phyloP scores from a whole-genome alignment of 352 stramenopile species.

The Globisporangium megalacanthum region DNA sequence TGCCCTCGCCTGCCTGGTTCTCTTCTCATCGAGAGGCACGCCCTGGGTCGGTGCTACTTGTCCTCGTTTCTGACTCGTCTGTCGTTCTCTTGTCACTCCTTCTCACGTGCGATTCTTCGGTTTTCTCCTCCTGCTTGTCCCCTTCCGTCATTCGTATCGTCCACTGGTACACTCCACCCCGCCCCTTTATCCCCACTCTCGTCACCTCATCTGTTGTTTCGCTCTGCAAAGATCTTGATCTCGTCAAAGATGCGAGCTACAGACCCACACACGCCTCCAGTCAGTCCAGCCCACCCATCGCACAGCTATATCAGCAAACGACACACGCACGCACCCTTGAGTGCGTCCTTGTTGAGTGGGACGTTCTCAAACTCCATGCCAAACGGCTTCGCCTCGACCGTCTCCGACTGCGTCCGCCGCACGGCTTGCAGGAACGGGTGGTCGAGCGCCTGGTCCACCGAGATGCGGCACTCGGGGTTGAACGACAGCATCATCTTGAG shows the following conservation, averaged over 20 bases:
- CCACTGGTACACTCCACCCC: conserved; percentile 2
- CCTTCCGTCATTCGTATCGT: neutral
- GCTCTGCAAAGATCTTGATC: conserved; percentile 77
- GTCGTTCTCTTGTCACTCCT: neutral
- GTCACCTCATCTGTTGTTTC: conserved; percentile 51
- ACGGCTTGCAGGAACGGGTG: conserved; percentile 83
- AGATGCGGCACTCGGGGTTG: conserved; percentile 79
- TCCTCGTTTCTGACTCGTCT: neutral
- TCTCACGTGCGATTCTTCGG: neutral
- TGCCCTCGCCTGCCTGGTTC: conserved; percentile 1
- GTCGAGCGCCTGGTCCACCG: conserved; percentile 76
- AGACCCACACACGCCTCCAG: conserved; percentile 8
- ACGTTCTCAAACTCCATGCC: conserved; percentile 89
- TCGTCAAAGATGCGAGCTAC: conserved; percentile 83
- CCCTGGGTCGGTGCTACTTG: neutral
- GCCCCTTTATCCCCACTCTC: neutral
- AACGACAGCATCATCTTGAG: conserved; percentile 84
- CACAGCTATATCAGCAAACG: neutral
- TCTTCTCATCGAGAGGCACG: conserved; percentile 14
- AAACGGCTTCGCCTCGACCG: conserved; percentile 70
- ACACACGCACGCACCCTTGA: conserved; percentile 60
- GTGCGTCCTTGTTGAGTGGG: conserved; percentile 68
- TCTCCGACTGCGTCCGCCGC: conserved; percentile 65
- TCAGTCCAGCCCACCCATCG: too few species aligned
- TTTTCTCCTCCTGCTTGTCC: conserved; percentile 1